phyloP scores from a whole-genome alignment of 2,329 filamentous ascomycete species.

The Tolypocladium tundrense region DNA sequence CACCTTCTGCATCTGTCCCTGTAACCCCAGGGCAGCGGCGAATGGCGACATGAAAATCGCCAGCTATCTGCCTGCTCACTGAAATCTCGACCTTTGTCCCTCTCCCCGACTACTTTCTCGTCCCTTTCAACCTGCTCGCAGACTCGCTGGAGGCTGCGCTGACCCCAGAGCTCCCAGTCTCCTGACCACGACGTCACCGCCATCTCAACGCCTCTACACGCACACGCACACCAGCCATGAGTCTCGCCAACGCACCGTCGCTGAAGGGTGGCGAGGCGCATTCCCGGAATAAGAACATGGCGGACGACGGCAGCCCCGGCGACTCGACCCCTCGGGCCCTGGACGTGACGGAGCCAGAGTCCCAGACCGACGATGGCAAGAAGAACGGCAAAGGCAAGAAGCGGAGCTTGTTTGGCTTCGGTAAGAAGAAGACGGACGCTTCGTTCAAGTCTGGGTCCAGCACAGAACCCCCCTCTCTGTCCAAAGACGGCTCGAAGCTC shows the following conservation, averaged over 20 bases:
- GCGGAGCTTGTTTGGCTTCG: constrained; percentile 49
- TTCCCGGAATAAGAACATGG: constrained; percentile 7
- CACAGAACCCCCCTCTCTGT: constrained; percentile 21
- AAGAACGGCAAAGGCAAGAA: constrained; percentile 34
- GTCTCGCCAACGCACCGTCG: constrained; percentile 17
- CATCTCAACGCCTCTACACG: not conserved
- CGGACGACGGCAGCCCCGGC: constrained; percentile 16
- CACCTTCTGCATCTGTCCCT: not conserved
- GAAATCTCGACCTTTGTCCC: not conserved
- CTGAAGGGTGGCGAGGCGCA: constrained; percentile 7
- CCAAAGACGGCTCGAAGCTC: constrained; percentile 25
- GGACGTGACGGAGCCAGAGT: constrained; percentile 16
- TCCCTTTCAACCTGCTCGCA: not conserved
- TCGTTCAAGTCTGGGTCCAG: constrained; percentile 26
- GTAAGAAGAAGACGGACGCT: constrained; percentile 45
- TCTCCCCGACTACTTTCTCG: not conserved
- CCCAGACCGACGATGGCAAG: constrained; percentile 14
- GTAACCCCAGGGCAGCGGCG: constrained; percentile 3
- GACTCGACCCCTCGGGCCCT: constrained; percentile 21
- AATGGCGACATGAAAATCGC: constrained; percentile 1
- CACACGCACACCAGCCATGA: constrained; percentile 12
- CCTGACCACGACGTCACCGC: not conserved
- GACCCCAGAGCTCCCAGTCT: not conserved
- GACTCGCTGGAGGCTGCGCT: not conserved
- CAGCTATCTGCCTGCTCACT: not conserved